Evolutionary conservation across 2,329 filamentous ascomycete genomes (phyloP), one percentile per base, ranked within the genome.

Genomic region (Penicillium sp.): DNA sequence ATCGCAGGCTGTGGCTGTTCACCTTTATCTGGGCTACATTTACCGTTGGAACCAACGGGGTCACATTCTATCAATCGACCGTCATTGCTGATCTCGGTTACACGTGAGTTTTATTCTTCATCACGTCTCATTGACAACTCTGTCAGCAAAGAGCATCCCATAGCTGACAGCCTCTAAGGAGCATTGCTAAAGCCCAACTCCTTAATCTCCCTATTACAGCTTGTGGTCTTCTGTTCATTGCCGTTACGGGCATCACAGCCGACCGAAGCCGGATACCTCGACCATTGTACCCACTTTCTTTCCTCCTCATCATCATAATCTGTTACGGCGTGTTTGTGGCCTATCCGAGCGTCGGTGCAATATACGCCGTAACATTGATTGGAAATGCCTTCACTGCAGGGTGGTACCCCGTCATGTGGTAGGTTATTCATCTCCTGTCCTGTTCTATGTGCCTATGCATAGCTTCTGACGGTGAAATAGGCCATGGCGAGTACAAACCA

Each of bases 401-500:
- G 1, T 78, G 76, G 72, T 80, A 70, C 54, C 74, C 77, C 0
- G 69, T 78, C 51, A 80, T 80, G 77, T 78, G 78, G 56, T 58
- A 18, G 5, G 53, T 46, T 35, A 27, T 30, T 30, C 8, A 1
- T 2, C 5, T 5, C n/a, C 20, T 6, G 4, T 4, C 24, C 14
- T 3, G 18, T 30, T 5, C 11, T 14, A 48, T 28, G 13, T 10
- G 28, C 5, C 4, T 11, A 11, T 6, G 8, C 8, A 30, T 14
- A 31, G 8, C 45, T 54, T 6, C 52, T 22, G 22, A 35, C 11
- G 5, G 13, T 2, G 16, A 9, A 7, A 43, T 35, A 50, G 57
- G 78, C 77, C 77, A 10, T 79, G 77, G 77, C 72, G 77, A 4
- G 76, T 78, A 0, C 76, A 77, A 62, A 78, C 75, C 2, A 79